Conservation (phyloP, 208 protist genomes). For the Trypanosoma conorhini region DNA sequence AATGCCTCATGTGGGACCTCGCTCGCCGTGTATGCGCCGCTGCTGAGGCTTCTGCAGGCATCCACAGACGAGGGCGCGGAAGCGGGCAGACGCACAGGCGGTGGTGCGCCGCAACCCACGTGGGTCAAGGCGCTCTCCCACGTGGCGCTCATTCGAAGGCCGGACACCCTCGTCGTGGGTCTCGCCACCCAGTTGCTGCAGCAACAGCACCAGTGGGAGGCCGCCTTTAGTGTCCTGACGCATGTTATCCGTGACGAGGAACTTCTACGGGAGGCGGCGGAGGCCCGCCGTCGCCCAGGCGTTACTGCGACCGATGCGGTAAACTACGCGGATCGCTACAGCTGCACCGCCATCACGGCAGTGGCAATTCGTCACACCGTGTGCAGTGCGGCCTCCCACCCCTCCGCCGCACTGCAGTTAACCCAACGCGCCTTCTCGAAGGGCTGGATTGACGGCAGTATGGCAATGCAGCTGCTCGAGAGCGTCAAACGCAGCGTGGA, state of each 20-base stretch:
- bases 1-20: conserved; percentile 9
- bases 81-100: not conserved
- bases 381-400: conserved; percentile 7
- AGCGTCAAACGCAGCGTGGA: not conserved
- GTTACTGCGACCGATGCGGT: not conserved
- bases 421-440: conserved; percentile 14
- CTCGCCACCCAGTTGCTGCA: conserved; percentile 19
- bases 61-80: not conserved
- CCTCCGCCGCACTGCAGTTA: conserved; percentile 12
- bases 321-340: not conserved
- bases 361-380: conserved; percentile 22
- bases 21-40: conserved; percentile 20
- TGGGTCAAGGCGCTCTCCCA: conserved; percentile 24
- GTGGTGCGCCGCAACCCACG: not conserved
- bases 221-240: conserved; percentile 10
- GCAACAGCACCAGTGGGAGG: conserved; percentile 24
- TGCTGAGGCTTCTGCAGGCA: conserved; percentile 14
- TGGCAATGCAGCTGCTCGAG: conserved; percentile 20
- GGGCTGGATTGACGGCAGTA: conserved; percentile 27
- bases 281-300: not conserved
- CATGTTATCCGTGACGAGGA: conserved; percentile 5
- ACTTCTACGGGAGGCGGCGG: not conserved
- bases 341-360: conserved; percentile 22
- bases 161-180: conserved; percentile 17
- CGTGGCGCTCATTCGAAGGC: conserved; percentile 12